Evolutionary conservation across 441 rosid species (phyloP), one percentile per base, ranked within the genome.

Genomic region (Aleurites moluccanus): DNA sequence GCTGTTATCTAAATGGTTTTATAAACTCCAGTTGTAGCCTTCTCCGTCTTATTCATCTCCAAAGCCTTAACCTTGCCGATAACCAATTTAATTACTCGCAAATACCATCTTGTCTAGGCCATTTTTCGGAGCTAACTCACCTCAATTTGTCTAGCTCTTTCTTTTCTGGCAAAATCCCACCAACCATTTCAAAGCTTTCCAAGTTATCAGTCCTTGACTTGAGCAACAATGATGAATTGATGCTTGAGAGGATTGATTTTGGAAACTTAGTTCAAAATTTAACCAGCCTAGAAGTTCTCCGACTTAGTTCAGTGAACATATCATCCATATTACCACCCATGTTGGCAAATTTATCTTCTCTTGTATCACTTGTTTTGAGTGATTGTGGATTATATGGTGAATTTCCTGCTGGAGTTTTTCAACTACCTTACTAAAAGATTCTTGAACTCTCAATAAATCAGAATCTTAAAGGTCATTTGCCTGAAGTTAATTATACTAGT

Each of bases 321-420:
- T 73, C 75, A 2, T 56, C 86, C 11, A 16, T 67, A 0, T 16
- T 80, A 27, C 67, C 80, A 0, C 15, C 65, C 18, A 20, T 27
- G 1, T 18, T 57, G 10, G 13, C 75, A 38, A 77, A 73, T 47
- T 69, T 45, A 35, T 57, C 82, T 21, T 80, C 80, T 0, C 61
- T 83, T 53, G 73, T 13, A 14, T 38, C 42, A 45, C 75, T 83
- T 8, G 1, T 0, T 53, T 74, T 83, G 1, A 2, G 10, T 50
- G 20, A 6, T 9, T 73, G 76, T 33, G 50, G 50, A 52, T 77
- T 91, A 21, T 64, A 80, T 15, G 97, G 94, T n/a, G 73, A 61
- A 53, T 83, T 91, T 64, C 72, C 77, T 4, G 30, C 10, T 8
- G 61, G n/a, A 2, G 21, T 28, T 44, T 42, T 8, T 30, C 42